phyloP scores from a whole-genome alignment of 1,139 yeast species.

The Spathaspora sp. region DNA sequence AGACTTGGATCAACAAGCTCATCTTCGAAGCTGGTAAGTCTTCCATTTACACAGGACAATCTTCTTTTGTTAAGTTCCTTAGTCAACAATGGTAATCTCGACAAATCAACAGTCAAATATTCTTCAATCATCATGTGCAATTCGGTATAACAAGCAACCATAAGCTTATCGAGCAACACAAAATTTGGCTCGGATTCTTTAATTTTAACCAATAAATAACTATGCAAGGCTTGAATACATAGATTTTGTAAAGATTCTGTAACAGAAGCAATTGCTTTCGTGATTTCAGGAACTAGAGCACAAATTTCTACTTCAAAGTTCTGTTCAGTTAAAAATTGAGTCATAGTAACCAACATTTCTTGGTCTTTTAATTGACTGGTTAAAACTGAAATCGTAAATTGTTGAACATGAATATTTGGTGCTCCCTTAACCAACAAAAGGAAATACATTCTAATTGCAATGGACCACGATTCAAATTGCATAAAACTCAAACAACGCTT shows the following conservation, averaged over 20 bases:
- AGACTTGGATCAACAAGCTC: not conserved
- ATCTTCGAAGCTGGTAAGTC: not conserved
- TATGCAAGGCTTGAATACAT: constrained; percentile 10
- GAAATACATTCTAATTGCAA: constrained; percentile 31
- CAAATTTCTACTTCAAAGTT: constrained; percentile 11
- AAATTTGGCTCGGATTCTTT: constrained; percentile 8
- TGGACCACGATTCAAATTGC: constrained; percentile 29
- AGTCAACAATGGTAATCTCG: constrained; percentile 3
- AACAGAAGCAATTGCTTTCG: constrained; percentile 1
- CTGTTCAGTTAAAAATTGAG: constrained; percentile 11
- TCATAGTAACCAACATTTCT: constrained; percentile 4
- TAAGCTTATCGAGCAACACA: constrained; percentile 13
- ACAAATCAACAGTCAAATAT: constrained; percentile 1
- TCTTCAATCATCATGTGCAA: constrained; percentile 10
- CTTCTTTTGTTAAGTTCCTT: constrained; percentile 5
- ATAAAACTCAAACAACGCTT: constrained; percentile 20
- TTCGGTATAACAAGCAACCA: constrained; percentile 10
- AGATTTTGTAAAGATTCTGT: constrained; percentile 1
- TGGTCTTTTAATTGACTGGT: constrained; percentile 1
- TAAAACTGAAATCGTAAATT: constrained; percentile 13
- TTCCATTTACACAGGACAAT: constrained; percentile 3
- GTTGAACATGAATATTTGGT: constrained; percentile 30
- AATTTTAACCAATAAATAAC: constrained; percentile 11
- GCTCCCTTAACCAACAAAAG: constrained; percentile 34
- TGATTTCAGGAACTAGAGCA: constrained; percentile 7